phyloP scores from a whole-genome alignment of 208 protist species.

The Polymyxa betae region DNA sequence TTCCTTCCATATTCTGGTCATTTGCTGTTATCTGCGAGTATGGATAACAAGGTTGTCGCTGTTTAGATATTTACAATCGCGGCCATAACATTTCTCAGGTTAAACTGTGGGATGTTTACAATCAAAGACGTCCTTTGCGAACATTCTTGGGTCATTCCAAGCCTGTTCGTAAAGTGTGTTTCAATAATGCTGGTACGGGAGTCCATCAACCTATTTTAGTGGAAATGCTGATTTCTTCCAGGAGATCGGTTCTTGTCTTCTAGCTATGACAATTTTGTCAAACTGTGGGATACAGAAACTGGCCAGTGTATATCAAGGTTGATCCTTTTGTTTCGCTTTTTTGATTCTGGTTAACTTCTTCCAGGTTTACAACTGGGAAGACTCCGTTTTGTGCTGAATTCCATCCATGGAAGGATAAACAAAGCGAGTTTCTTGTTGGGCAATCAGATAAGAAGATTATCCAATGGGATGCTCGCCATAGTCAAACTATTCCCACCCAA shows the following conservation, averaged over 20 bases:
- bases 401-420: constrained; percentile 73
- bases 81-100: constrained; percentile 51
- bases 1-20: constrained; percentile 88
- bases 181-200: constrained; percentile 77
- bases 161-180: constrained; percentile 85
- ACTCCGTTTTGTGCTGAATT: constrained; percentile 77
- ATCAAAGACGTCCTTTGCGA: constrained; percentile 78
- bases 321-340: background rate
- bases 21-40: constrained; percentile 86
- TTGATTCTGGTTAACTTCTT: background rate
- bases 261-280: constrained; percentile 79
- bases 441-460: constrained; percentile 75
- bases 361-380: constrained; percentile 76
- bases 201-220: background rate
- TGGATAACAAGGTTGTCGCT: constrained; percentile 76
- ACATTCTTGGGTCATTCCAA: constrained; percentile 85
- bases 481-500: constrained; percentile 65
- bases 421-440: constrained; percentile 77
- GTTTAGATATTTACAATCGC: background rate
- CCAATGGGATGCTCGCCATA: constrained; percentile 63
- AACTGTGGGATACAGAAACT: constrained; percentile 90
- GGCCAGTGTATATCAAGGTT: constrained; percentile 73
- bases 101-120: constrained; percentile 84
- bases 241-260: constrained; percentile 83
- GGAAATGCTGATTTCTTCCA: background rate